A percentile compares a stretch with the other conserved stretches of the same genome.
Evolutionary conservation across 495 filamentous ascomycete genomes (phyloP).

Genomic region (Aspergillus affinis): DNA sequence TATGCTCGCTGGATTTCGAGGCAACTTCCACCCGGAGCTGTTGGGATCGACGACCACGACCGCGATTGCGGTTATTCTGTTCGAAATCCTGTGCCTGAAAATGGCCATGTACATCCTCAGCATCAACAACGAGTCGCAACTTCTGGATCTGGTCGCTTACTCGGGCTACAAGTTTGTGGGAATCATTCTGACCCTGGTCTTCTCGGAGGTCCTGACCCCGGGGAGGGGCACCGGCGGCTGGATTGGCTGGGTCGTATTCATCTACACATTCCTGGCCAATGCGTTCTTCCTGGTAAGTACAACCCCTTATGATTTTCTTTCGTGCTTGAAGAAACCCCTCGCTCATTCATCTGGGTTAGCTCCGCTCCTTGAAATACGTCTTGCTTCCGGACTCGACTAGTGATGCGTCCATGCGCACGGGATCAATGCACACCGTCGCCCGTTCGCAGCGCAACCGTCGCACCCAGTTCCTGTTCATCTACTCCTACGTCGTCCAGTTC

Average conservation of each 20-base stretch:
- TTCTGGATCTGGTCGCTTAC: conserved; percentile 92
- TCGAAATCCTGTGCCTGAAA: conserved; percentile 89
- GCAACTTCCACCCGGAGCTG: conserved; percentile 89
- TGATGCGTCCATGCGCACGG: conserved; percentile 58
- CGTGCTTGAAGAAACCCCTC: background rate
- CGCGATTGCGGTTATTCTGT: conserved; percentile 73
- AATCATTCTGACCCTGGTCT: conserved; percentile 79
- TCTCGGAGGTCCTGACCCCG: conserved; percentile 73
- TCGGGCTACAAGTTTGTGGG: conserved; percentile 99
- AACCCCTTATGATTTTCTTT: too few species aligned
- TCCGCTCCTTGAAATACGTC: conserved; percentile 93
- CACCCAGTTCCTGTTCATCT: conserved; percentile 93
- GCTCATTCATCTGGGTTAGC: conserved; percentile 52
- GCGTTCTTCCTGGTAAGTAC: conserved; percentile 86
- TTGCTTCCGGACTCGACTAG: conserved; percentile 80
- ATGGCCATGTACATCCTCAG: conserved; percentile 87
- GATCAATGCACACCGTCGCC: conserved; percentile 73
- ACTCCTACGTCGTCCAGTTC: conserved; percentile 91
- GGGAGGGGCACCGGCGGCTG: conserved; percentile 79
- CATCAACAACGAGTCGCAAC: conserved; percentile 84
- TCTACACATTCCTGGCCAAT: conserved; percentile 89
- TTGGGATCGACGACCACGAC: conserved; percentile 84
- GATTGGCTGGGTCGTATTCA: conserved; percentile 85
- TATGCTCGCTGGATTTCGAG: conserved; percentile 85
- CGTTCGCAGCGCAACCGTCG: conserved; percentile 83